Conservation (phyloP, 352 stramenopile species). For the Phytophthora colocasiae region DNA sequence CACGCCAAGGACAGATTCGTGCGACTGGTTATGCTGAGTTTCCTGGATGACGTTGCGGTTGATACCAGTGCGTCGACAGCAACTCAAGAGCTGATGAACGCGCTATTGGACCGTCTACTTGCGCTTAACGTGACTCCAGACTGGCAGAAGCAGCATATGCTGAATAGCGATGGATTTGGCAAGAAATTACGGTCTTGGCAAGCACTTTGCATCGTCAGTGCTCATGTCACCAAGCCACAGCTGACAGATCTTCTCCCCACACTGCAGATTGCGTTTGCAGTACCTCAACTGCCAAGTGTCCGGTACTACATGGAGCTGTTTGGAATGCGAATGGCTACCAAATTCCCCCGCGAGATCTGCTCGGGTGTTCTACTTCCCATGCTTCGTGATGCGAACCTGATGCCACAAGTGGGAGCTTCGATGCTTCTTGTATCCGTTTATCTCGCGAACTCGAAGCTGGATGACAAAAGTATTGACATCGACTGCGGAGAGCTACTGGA, state of each 20-base stretch:
- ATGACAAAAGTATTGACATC: slow-evolving; percentile 30
- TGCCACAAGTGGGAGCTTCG: slow-evolving; percentile 73
- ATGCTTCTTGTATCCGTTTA: slow-evolving; percentile 67
- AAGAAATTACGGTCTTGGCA: slow-evolving; percentile 83
- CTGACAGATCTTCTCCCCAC: slow-evolving; percentile 31
- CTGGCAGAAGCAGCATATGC: slow-evolving; percentile 84
- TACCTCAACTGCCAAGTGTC: slow-evolving; percentile 69
- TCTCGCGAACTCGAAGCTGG: slow-evolving; percentile 41
- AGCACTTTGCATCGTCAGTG: slow-evolving; percentile 74
- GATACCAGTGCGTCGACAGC: slow-evolving; percentile 20
- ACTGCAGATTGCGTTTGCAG: slow-evolving; percentile 61
- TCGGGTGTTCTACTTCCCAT: slow-evolving; percentile 57
- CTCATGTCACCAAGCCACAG: slow-evolving; percentile 45
- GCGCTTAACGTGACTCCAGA: slow-evolving; percentile 65
- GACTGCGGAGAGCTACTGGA: slow-evolving; percentile 46
- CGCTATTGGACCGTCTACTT: slow-evolving; percentile 50
- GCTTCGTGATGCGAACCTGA: slow-evolving; percentile 73
- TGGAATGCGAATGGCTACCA: slow-evolving; percentile 68
- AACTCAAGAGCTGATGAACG: slow-evolving; percentile 45
- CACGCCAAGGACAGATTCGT: slow-evolving; percentile 72
- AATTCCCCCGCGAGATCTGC: slow-evolving; percentile 57
- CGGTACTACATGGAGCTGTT: slow-evolving; percentile 88
- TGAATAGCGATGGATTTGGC: slow-evolving; percentile 86
- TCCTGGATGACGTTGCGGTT: slow-evolving; percentile 63
- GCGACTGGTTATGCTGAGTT: slow-evolving; percentile 70